Base-by-base conservation (phyloP, 164 flowering plant genomes). In the Umbilicus rupestris region DNA sequence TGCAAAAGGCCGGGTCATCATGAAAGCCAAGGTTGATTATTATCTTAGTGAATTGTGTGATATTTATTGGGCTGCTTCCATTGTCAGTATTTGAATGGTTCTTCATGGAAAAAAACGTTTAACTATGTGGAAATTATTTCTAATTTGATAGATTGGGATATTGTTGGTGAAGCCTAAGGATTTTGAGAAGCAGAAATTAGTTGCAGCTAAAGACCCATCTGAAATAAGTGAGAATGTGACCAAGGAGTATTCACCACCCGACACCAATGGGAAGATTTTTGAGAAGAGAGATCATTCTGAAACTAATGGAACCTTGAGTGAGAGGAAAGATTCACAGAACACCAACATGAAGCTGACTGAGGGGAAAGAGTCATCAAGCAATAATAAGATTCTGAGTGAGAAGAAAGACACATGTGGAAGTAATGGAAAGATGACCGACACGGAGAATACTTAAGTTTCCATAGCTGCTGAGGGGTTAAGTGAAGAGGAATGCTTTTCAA, bases 1-100 rank as follows among this genome's bases (percentile, higher is more conserved):
- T 0, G 55, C 16, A 16, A 70, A 47, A 2, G 80, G 78, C 20
- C 73, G 73, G 44, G 12, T 17, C 14, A 14, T 71, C 46, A 67
- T 52, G 73, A 79, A 79, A 64, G 72, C 82, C 15, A 74, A 73
- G 82, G 82, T 79, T 30, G 47, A 15, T 62, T 7, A 16, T 19
- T n/a, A 47, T 47, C 8, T 5, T 15, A 10, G 30, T 46, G 7
- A 3, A 9, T 65, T 22, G 17, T 22, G 33, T 35, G 39, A 14
- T 7, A n/a, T 16, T 39, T 39, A n/a, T 31, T 20, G 30, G 1
- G 4, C 5, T 16, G 16, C 16, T 37, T 39, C 28, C 42, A 14
- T 24, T 14, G 9, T 16, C 15, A 11, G 16, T 41, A 35, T n/a
- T 45, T 33, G 20, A 33, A 8, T 46, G 41, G 29, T 50, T 47